phyloP scores from a whole-genome alignment of 192 early-diverging fungal species.

The Coemansia sp. region DNA sequence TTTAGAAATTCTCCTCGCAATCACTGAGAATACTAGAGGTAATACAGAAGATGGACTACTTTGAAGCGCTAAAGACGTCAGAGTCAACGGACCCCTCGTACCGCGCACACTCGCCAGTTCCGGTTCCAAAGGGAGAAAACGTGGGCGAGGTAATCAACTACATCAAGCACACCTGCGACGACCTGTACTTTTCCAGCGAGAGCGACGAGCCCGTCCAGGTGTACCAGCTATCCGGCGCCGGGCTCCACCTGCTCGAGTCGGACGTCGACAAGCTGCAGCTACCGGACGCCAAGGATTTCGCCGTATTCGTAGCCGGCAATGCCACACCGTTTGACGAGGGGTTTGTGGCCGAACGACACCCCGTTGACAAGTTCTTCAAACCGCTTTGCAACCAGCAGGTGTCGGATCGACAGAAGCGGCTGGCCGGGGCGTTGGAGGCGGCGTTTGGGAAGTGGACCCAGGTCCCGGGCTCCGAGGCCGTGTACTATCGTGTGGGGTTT shows the following conservation, averaged over 20 bases:
- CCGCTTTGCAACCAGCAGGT: conserved; percentile 40
- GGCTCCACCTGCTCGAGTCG: conserved; percentile 33
- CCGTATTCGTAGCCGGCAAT: conserved; percentile 36
- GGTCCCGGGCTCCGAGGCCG: conserved; percentile 24
- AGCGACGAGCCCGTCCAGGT: conserved; percentile 53
- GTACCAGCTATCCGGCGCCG: conserved; percentile 37
- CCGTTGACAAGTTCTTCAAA: conserved; percentile 25
- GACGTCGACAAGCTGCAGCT: conserved; percentile 35
- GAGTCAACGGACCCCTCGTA: conserved; percentile 7
- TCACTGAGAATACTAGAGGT: not conserved
- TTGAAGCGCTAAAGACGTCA: conserved; percentile 49
- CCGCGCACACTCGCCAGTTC: conserved; percentile 38
- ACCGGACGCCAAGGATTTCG: conserved; percentile 42
- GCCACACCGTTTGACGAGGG: conserved; percentile 21
- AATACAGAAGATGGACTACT: conserved; percentile 41
- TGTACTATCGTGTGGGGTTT: conserved; percentile 46
- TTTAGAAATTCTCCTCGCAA: not conserved
- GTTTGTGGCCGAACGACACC: conserved; percentile 39
- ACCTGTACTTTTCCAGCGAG: conserved; percentile 52
- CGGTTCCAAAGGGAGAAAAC: conserved; percentile 24
- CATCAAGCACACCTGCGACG: conserved; percentile 45
- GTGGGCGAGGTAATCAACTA: conserved; percentile 27
- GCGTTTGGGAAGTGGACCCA: conserved; percentile 19
- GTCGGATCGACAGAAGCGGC: conserved; percentile 28
- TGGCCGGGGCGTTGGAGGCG: conserved; percentile 31